These are phyloP conservation scores for Rhipidocladum racemiflorum DNA, from an alignment of 176 grass and related monocot species.

Conservation along the genomic window DNA sequence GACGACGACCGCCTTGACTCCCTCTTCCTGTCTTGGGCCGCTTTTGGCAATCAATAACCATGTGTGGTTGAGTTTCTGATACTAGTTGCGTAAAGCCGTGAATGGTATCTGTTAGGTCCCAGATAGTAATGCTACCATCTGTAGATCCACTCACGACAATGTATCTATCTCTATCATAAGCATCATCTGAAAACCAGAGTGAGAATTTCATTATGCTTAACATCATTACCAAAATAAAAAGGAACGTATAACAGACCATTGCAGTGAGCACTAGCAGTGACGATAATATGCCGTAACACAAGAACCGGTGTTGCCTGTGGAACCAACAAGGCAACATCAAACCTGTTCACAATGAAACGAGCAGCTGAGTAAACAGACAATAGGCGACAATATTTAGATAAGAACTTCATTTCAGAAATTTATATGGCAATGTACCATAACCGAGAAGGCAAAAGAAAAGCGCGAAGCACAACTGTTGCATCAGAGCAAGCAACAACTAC, in stretches of 20 bases:
- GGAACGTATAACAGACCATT: slow-evolving; percentile 29
- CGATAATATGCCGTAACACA: slow-evolving; percentile 60
- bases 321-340: slow-evolving; percentile 82
- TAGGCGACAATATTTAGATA: neutral
- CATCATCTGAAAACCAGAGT: slow-evolving; percentile 37
- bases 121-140: slow-evolving; percentile 85
- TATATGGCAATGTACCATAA: slow-evolving; percentile 54
- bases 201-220: slow-evolving; percentile 17
- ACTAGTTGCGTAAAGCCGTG: slow-evolving; percentile 66
- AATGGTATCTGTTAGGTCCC: slow-evolving; percentile 77
- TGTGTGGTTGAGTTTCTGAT: slow-evolving; percentile 62
- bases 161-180: slow-evolving; percentile 43
- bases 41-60: slow-evolving; percentile 62
- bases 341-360: slow-evolving; percentile 52
- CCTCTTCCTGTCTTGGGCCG: slow-evolving; percentile 86
- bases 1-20: slow-evolving; percentile 69
- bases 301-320: slow-evolving; percentile 71
- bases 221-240: slow-evolving; percentile 6
- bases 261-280: slow-evolving; percentile 13
- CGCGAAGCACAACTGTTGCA: slow-evolving; percentile 69
- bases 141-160: slow-evolving; percentile 77
- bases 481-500: slow-evolving; percentile 85
- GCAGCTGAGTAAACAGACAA: slow-evolving; percentile 29
- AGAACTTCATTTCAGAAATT: slow-evolving; percentile 15
- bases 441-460: slow-evolving; percentile 91